phyloP scores from a whole-genome alignment of 495 filamentous ascomycete species.

The Thermothielavioides terrestris region DNA sequence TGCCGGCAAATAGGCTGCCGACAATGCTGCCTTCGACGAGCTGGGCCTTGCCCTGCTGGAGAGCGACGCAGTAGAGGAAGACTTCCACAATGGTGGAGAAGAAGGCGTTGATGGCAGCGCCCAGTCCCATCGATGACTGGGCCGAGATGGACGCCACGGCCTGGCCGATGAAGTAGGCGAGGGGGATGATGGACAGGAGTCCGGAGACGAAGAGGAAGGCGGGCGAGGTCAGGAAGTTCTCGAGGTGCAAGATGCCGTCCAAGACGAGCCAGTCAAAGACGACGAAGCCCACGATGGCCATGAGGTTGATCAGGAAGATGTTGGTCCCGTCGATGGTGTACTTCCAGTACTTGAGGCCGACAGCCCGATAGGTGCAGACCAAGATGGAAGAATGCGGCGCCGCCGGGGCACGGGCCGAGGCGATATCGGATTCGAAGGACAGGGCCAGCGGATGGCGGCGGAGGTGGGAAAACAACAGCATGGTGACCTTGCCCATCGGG shows the following conservation, averaged over 20 bases:
- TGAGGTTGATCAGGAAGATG: slow-evolving; percentile 96
- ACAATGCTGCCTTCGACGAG: slow-evolving; percentile 96
- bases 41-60: slow-evolving; percentile 84
- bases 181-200: slow-evolving; percentile 83
- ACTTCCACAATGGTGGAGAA: slow-evolving; percentile 99
- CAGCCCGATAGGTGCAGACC: slow-evolving; percentile 93
- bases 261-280: slow-evolving; percentile 88
- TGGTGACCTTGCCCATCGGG: slow-evolving; percentile 93
- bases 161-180: slow-evolving; percentile 99
- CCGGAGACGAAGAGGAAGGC: slow-evolving; percentile 79
- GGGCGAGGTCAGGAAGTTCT: slow-evolving; percentile 64
- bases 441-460: slow-evolving; percentile 86
- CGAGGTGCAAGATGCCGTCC: slow-evolving; percentile 51
- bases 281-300: slow-evolving; percentile 80
- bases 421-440: slow-evolving; percentile 81
- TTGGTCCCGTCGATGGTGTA: slow-evolving; percentile 98
- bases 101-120: slow-evolving; percentile 95
- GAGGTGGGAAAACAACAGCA: slow-evolving; percentile 84
- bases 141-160: slow-evolving; percentile 98
- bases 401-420: slow-evolving; percentile 59
- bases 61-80: slow-evolving; percentile 91
- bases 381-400: slow-evolving; percentile 76
- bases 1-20: slow-evolving; percentile 94
- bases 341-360: slow-evolving; percentile 95
- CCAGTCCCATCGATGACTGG: slow-evolving; percentile 98